A percentile compares a stretch with the other conserved stretches of the same genome.
These are phyloP conservation scores for Mycena chlorophos DNA, from an alignment of 768 basidiomycete species.

Conservation along the genomic window DNA sequence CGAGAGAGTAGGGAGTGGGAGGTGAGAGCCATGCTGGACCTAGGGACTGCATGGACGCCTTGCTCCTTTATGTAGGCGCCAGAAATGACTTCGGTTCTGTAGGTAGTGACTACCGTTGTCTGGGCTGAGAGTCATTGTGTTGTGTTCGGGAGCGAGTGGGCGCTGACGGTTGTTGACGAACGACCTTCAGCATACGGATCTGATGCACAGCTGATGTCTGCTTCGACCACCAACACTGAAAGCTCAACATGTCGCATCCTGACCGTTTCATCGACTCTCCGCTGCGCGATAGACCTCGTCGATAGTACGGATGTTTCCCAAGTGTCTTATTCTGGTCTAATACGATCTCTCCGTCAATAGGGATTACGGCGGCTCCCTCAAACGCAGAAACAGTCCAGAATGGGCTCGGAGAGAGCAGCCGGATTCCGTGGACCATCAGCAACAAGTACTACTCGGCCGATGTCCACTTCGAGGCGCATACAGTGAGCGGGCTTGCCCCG, in stretches of 20 bases:
- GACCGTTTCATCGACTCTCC: slow-evolving; percentile 30
- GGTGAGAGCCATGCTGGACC: not conserved
- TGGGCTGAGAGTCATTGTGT: not conserved
- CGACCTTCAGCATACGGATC: no score
- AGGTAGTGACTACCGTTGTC: no score
- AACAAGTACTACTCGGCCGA: slow-evolving; percentile 83
- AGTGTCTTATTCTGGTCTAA: not conserved
- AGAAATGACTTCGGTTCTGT: not conserved
- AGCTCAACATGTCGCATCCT: slow-evolving; percentile 34
- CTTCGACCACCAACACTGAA: not conserved
- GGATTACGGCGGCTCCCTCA: slow-evolving; percentile 12
- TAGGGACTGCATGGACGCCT: not conserved
- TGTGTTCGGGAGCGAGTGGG: not conserved
- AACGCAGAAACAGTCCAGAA: slow-evolving; percentile 5
- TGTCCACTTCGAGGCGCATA: slow-evolving; percentile 64
- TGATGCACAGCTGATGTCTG: not conserved
- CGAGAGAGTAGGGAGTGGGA: slow-evolving; percentile 33
- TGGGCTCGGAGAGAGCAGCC: slow-evolving; percentile 26
- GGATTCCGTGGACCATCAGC: slow-evolving; percentile 70
- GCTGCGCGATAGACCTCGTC: slow-evolving; percentile 31
- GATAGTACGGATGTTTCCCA: slow-evolving; percentile 29
- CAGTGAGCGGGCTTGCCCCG: slow-evolving; percentile 44
- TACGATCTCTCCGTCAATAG: slow-evolving; percentile 4
- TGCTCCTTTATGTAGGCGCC: not conserved
- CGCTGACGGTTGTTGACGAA: no score